These are phyloP conservation scores for Rhynchospora tenuis DNA, from an alignment of 176 grass and related monocot species.

Conservation along the genomic window DNA sequence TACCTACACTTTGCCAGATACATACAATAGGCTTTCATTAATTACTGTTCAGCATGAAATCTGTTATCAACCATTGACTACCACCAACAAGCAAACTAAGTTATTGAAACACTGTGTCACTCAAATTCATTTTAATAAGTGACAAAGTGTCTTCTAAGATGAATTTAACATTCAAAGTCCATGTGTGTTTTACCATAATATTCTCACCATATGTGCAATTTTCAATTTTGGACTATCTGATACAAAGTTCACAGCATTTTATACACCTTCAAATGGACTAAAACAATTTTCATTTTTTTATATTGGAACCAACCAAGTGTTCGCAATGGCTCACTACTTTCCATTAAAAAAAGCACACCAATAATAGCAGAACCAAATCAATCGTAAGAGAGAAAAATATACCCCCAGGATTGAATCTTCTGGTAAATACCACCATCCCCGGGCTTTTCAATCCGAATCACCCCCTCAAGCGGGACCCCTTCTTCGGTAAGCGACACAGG, in stretches of 20 bases:
- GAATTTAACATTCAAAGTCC: neutral
- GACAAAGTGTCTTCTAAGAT: neutral
- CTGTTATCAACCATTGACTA: neutral
- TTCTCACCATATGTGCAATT: neutral
- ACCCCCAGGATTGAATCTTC: constrained; percentile 85
- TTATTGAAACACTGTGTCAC: neutral
- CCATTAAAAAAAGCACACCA: no score
- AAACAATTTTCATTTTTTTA: no score
- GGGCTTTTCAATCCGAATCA: constrained; percentile 69
- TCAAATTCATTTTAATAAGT: neutral
- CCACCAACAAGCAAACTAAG: neutral
- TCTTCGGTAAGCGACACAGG: constrained; percentile 32
- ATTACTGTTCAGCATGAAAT: neutral
- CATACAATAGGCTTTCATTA: neutral
- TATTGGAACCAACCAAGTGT: no score
- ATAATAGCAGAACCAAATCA: neutral
- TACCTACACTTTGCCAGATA: neutral
- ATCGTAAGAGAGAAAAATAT: neutral
- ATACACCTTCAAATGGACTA: no score
- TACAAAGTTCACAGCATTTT: neutral
- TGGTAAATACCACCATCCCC: constrained; percentile 22
- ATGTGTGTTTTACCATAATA: neutral
- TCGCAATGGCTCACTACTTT: no score
- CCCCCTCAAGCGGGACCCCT: constrained; percentile 70
- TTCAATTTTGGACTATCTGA: neutral